These are phyloP conservation scores for Clavispora santaluciae DNA, from an alignment of 805 yeast species.

Conservation along the genomic window DNA sequence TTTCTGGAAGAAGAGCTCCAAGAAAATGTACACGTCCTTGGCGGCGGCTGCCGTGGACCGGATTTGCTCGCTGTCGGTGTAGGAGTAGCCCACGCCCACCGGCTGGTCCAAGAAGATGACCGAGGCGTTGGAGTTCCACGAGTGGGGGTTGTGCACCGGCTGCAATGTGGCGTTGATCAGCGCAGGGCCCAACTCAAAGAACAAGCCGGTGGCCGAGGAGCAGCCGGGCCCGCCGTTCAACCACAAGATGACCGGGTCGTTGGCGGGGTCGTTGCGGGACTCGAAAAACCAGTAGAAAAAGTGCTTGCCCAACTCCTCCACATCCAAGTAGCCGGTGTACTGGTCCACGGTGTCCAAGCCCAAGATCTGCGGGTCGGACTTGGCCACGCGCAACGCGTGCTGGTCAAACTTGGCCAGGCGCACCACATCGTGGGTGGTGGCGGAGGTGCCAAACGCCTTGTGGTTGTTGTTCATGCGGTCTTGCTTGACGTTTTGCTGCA, in stretches of 20 bases:
- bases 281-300: conserved; percentile 12
- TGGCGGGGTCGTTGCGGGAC: conserved; percentile 13
- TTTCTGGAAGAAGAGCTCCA: conserved; percentile 34
- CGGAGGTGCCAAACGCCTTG: conserved; percentile 1
- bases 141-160: conserved; percentile 7
- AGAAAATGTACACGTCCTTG: conserved; percentile 26
- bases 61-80: conserved; percentile 22
- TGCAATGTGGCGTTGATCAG: conserved; percentile 7
- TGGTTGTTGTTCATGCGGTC: conserved; percentile 7
- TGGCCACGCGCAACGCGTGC: conserved; percentile 12
- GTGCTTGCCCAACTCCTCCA: conserved; percentile 7
- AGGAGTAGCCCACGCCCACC: conserved; percentile 11
- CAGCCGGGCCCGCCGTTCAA: conserved; percentile 12
- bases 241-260: conserved; percentile 10
- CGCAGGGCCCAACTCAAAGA: conserved; percentile 9
- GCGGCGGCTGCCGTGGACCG: conserved; percentile 15
- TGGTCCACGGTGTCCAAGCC: conserved; percentile 6
- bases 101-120: conserved; percentile 13
- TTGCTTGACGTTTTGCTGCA: neutral
- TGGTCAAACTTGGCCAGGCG: conserved; percentile 17
- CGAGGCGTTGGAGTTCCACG: conserved; percentile 10
- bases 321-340: conserved; percentile 11
- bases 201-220: conserved; percentile 7
- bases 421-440: conserved; percentile 10
- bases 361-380: conserved; percentile 24